Evolutionary conservation across 129 eudicot genomes (phyloP).

Genomic region (Arctium lappa): DNA sequence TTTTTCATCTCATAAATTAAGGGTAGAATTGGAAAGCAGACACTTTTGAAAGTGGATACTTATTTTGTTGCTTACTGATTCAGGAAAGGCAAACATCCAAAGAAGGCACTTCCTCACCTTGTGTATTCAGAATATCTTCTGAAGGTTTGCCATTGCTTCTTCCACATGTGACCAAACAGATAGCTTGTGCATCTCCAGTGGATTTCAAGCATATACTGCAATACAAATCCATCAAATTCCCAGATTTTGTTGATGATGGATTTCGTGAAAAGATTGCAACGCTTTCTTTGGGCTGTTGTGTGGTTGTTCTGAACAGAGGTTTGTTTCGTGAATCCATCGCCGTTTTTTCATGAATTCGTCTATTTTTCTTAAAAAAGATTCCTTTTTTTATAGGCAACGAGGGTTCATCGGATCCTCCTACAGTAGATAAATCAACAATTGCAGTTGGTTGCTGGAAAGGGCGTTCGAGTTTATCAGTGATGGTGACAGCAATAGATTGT

Average conservation of each 20-base stretch:
- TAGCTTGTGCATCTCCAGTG: conserved; percentile 52
- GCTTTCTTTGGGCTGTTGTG: conserved; percentile 78
- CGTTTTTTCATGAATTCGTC: background rate
- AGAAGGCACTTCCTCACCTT: conserved; percentile 67
- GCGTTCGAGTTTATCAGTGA: conserved; percentile 67
- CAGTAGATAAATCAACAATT: conserved; percentile 56
- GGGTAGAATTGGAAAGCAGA: background rate
- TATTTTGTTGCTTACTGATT: background rate
- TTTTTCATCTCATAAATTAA: background rate
- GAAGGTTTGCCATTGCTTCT: conserved; percentile 96
- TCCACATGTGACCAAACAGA: conserved; percentile 82
- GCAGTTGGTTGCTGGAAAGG: conserved; percentile 99
- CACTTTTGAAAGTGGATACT: background rate
- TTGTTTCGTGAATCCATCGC: conserved; percentile 3
- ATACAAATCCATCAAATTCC: conserved; percentile 73
- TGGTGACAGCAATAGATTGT: conserved; percentile 87
- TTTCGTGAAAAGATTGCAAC: conserved; percentile 65
- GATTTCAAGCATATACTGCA: conserved; percentile 88
- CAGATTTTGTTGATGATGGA: conserved; percentile 70
- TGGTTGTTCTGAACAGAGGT: conserved; percentile 80
- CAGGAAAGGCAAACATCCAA: conserved; percentile 95
- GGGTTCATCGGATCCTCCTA: conserved; percentile 29
- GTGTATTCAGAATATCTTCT: conserved; percentile 88
- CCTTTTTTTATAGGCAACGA: conserved; percentile 39
- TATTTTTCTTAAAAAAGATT: background rate